Base-by-base conservation (phyloP, 345 rosid genomes). In the Brassica incana region DNA sequence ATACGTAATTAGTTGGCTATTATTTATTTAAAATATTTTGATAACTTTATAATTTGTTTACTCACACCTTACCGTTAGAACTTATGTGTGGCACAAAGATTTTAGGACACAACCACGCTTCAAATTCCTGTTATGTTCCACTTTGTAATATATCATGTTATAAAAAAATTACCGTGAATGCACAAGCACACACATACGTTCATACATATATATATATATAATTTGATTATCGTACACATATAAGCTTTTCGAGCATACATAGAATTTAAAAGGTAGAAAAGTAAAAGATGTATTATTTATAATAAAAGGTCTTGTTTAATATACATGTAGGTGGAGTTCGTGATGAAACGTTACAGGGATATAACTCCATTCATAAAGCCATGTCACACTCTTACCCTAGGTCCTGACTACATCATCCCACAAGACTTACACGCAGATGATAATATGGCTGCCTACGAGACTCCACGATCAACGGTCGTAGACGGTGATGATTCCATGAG, bases 391-490 rank as follows among this genome's bases (percentile, higher is more conserved):
- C 84, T 96, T 58, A 88, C 90, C 27, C 92, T 96, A 15, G 84
- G 99, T 62, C 97, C 97, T 2, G 99, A 93, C 85, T 92, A 87
- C 87, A 78, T 92, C 72, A 88, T 90, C 65, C 99, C 97, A 0
- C 97, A 89, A 85, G 98, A 93, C 73, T 82, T 82, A 69, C 58
- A 71, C 2, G 65, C 43, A 0, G 94, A 90, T 20, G 98, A 89
- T 4, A 89, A 90, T 36, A 76, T 84, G 73, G 87, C 89, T 76
- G 73, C 84, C 40, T 76, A 81, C 63, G 81, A 81, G 81, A 90
- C 96, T 2, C 85, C 88, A 0, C 84, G 86, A 64, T 95, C 99
- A 2, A 91, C 96, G 0, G 85, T 90, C 0, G 86, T 91, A 14
- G 93, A 95, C 81, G 84, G 88, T 25, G 97, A 92, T 8, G 97